A percentile compares a stretch with the other conserved stretches of the same genome.
These are phyloP conservation scores for Rhodosporidiobolus sp. DNA, from an alignment of 768 basidiomycete genomes.

Conservation along the genomic window DNA sequence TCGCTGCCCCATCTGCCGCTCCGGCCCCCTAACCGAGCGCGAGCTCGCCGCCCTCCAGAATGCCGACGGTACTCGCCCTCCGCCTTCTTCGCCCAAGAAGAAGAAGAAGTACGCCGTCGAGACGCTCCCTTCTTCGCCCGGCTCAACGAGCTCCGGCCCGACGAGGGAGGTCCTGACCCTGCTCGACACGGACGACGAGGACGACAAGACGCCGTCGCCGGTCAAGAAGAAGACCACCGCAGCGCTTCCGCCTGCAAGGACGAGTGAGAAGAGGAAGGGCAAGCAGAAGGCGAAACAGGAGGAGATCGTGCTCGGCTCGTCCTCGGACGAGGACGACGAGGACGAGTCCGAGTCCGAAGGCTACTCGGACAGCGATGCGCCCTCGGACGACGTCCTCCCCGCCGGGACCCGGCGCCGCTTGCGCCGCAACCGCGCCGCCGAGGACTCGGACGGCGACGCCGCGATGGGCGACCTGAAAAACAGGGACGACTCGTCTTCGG, in stretches of 20 bases:
- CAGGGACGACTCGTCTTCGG: background rate
- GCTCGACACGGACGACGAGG: slow-evolving; percentile 29
- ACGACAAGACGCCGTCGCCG: slow-evolving; percentile 6
- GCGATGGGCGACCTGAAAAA: slow-evolving; percentile 5
- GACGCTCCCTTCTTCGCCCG: slow-evolving; percentile 31
- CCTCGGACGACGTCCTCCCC: background rate
- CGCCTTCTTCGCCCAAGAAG: slow-evolving; percentile 54
- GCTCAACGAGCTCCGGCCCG: slow-evolving; percentile 1
- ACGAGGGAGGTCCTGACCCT: slow-evolving; percentile 29
- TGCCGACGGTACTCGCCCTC: slow-evolving; percentile 49
- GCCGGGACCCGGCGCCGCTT: background rate
- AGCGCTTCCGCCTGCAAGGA: background rate
- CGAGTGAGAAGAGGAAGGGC: background rate
- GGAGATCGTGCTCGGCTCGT: slow-evolving; percentile 27
- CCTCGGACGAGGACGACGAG: slow-evolving; percentile 16
- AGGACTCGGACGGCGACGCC: background rate
- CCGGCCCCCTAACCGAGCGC: slow-evolving; percentile 45
- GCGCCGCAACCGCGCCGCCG: background rate
- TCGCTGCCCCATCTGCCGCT: slow-evolving; percentile 71
- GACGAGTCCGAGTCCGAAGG: slow-evolving; percentile 6
- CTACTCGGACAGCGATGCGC: background rate
- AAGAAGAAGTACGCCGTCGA: slow-evolving; percentile 31
- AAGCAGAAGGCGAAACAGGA: slow-evolving; percentile 11
- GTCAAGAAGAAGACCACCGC: slow-evolving; percentile 9
- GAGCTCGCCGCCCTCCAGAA: slow-evolving; percentile 47